phyloP scores from a whole-genome alignment of 179 eudicot species.

The Sideroxylon spinosum region DNA sequence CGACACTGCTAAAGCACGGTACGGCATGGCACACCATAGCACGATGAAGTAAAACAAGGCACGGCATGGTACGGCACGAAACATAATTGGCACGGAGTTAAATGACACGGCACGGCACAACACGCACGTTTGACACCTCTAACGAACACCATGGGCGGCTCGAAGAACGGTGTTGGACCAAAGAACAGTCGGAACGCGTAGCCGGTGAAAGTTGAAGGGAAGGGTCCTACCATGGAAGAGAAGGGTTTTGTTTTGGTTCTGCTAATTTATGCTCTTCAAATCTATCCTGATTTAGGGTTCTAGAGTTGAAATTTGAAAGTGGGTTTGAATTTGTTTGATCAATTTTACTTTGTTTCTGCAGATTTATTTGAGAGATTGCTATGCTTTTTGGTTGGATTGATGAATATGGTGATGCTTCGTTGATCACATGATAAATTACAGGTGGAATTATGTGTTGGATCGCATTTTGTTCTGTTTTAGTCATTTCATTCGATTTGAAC shows the following conservation, averaged over 20 bases:
- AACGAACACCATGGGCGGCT: too few species aligned
- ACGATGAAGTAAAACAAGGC: too few species aligned
- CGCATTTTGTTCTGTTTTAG: neutral
- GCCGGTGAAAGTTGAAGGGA: constrained; percentile 2
- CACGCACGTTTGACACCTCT: too few species aligned
- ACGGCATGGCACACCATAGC: too few species aligned
- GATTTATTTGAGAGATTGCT: neutral
- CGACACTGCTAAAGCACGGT: too few species aligned
- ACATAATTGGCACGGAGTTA: too few species aligned
- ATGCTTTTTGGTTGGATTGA: neutral
- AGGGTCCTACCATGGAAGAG: constrained; percentile 13
- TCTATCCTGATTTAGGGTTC: neutral
- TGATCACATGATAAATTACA: neutral
- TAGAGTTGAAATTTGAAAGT: neutral
- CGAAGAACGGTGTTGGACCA: neutral
- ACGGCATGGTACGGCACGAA: too few species aligned
- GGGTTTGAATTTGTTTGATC: neutral
- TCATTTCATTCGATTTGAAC: neutral
- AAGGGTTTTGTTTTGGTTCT: neutral
- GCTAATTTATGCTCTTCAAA: neutral
- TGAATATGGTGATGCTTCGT: neutral
- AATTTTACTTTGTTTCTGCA: neutral
- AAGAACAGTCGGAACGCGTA: constrained; percentile 1
- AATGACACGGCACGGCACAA: too few species aligned
- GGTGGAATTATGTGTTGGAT: neutral